Conservation (phyloP, 371 early-diverging fungal genomes). For the Conidiobolus incongruus region DNA sequence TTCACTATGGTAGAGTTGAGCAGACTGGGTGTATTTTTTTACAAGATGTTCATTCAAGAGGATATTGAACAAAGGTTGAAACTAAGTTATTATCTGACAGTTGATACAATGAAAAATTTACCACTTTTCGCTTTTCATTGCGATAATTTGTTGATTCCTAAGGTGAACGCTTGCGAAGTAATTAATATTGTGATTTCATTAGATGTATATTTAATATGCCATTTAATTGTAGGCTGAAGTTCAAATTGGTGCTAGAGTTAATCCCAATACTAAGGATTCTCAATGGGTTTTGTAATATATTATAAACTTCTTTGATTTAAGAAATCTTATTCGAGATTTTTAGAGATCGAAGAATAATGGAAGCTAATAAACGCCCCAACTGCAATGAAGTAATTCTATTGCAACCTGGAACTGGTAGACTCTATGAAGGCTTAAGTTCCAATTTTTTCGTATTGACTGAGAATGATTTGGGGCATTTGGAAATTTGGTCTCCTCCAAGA, state of each 20-base stretch:
- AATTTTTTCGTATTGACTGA: not conserved
- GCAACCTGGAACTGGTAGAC: not conserved
- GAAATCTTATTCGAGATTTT: no score
- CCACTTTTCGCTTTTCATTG: no score
- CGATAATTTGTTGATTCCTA: not conserved
- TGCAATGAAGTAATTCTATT: not conserved
- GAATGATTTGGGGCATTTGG: not conserved
- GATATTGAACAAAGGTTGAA: no score
- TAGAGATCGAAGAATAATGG: not conserved
- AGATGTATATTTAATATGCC: not conserved
- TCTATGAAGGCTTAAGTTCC: not conserved
- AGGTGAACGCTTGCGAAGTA: not conserved
- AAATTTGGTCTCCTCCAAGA: not conserved
- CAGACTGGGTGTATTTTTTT: no score
- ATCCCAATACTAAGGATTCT: not conserved
- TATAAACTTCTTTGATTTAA: no score
- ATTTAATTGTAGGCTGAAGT: not conserved
- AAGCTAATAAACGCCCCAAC: not conserved
- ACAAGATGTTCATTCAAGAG: no score
- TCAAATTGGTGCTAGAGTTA: not conserved
- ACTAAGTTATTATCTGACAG: no score
- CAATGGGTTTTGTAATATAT: not conserved
- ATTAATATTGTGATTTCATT: not conserved
- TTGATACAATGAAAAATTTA: no score
- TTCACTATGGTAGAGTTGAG: no score